These are phyloP conservation scores for Teratosphaeria destructans DNA, from an alignment of 2,329 filamentous ascomycete genomes.

Conservation along the genomic window DNA sequence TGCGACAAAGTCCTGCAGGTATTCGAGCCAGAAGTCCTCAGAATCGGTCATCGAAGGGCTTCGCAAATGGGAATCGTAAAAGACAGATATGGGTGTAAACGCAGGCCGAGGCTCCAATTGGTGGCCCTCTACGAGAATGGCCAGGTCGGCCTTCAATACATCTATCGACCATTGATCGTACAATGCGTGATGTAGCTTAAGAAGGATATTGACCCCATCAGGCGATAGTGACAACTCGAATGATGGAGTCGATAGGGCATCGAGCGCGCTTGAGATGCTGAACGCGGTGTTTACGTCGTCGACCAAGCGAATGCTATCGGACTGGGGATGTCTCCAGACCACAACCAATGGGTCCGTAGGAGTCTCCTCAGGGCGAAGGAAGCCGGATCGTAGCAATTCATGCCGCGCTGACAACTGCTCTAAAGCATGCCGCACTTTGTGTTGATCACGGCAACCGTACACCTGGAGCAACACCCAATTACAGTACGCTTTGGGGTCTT, in stretches of 20 bases:
- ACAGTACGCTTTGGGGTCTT: conserved; percentile 54
- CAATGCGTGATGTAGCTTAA: conserved; percentile 61
- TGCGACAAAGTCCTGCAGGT: conserved; percentile 49
- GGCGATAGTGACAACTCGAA: conserved; percentile 42
- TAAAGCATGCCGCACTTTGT: conserved; percentile 34
- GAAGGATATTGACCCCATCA: conserved; percentile 26
- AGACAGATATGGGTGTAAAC: conserved; percentile 50
- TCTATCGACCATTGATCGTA: conserved; percentile 88
- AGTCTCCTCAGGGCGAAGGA: conserved; percentile 41
- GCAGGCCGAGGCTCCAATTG: conserved; percentile 23
- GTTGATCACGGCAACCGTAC: conserved; percentile 13
- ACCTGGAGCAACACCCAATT: conserved; percentile 66
- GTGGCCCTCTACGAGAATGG: conserved; percentile 35
- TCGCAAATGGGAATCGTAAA: conserved; percentile 27
- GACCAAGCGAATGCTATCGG: conserved; percentile 19
- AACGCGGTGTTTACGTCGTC: conserved; percentile 11
- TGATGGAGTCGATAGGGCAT: conserved; percentile 49
- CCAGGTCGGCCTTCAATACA: conserved; percentile 62
- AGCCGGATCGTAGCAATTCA: conserved; percentile 64
- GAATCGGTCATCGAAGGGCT: conserved; percentile 20
- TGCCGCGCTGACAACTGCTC: conserved; percentile 43
- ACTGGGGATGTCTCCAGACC: conserved; percentile 45
- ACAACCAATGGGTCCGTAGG: conserved; percentile 49
- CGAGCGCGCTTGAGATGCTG: conserved; percentile 15
- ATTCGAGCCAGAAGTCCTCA: conserved; percentile 57